A percentile compares a stretch with the other conserved stretches of the same genome.
These are phyloP conservation scores for Leccinum pellstonianum DNA, from an alignment of 768 basidiomycete genomes.

Conservation along the genomic window DNA sequence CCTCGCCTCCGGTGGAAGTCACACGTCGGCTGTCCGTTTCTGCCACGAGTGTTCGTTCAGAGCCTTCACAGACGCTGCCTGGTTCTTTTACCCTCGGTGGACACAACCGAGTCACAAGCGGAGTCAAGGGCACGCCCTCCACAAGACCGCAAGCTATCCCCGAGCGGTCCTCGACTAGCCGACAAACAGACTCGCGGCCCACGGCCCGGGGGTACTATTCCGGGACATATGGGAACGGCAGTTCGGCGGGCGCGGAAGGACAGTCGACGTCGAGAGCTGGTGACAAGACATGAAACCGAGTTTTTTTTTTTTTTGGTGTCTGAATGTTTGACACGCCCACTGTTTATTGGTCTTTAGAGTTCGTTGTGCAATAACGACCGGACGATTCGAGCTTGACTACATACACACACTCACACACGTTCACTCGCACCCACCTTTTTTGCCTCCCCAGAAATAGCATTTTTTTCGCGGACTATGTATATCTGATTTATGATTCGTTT, in stretches of 20 bases:
- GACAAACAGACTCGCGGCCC: slow-evolving; percentile 25
- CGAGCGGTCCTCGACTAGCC: slow-evolving; percentile 20
- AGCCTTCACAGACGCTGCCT: slow-evolving; percentile 32
- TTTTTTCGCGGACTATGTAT: slow-evolving; percentile 25
- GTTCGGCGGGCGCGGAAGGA: slow-evolving; percentile 11
- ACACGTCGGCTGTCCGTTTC: slow-evolving; percentile 48
- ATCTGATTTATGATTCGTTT: slow-evolving; percentile 29
- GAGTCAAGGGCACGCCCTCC: slow-evolving; percentile 22
- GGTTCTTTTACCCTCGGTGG: slow-evolving; percentile 19
- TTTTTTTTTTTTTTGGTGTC: background rate
- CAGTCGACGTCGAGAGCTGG: slow-evolving; percentile 16
- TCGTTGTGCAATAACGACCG: slow-evolving; percentile 10
- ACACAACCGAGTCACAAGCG: slow-evolving; percentile 20
- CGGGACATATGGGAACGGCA: slow-evolving; percentile 22
- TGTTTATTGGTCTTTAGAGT: slow-evolving; percentile 10
- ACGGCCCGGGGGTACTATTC: slow-evolving; percentile 20
- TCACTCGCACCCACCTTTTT: slow-evolving; percentile 5
- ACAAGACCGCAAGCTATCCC: slow-evolving; percentile 16
- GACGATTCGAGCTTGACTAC: slow-evolving; percentile 12
- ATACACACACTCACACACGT: slow-evolving; percentile 7
- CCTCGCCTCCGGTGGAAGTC: slow-evolving; percentile 48
- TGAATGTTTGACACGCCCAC: slow-evolving; percentile 2
- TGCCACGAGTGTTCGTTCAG: slow-evolving; percentile 41
- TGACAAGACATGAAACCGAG: slow-evolving; percentile 26
- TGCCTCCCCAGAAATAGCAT: slow-evolving; percentile 5